Conservation (phyloP, 2,329 filamentous ascomycete genomes). For the Colletotrichum lupini region DNA sequence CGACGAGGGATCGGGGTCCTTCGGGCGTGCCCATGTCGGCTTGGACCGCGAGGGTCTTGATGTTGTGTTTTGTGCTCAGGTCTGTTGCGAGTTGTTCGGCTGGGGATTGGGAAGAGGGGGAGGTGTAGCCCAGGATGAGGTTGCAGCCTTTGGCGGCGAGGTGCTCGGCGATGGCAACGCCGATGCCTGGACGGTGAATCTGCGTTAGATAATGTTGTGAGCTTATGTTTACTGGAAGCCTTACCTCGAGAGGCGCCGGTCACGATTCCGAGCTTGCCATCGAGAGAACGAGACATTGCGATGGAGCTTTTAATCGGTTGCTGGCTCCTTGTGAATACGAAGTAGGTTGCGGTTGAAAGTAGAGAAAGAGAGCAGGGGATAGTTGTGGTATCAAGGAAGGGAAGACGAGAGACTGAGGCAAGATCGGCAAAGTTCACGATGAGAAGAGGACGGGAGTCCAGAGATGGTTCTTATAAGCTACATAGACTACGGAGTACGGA, state of each 20-base stretch:
- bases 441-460: not conserved
- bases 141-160: conserved; percentile 78
- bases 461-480: conserved; percentile 14
- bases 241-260: conserved; percentile 84
- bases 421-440: not conserved
- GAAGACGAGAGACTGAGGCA: not conserved
- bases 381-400: not conserved
- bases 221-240: not conserved
- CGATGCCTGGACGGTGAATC: conserved; percentile 71
- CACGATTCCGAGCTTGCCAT: conserved; percentile 82
- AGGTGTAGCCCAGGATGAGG: conserved; percentile 77
- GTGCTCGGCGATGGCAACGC: conserved; percentile 71
- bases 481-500: not conserved
- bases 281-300: conserved; percentile 59
- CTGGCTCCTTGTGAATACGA: not conserved
- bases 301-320: not conserved
- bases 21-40: conserved; percentile 75
- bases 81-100: conserved; percentile 72
- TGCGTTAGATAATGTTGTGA: not conserved
- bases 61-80: conserved; percentile 66
- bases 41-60: conserved; percentile 72
- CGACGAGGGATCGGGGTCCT: conserved; percentile 70
- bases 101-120: conserved; percentile 46
- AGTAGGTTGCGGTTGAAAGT: not conserved
- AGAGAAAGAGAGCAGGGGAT: not conserved